Percentiles rank a stretch among this genome's conserved stretches.
These are phyloP conservation scores for Spathaspora sp. DNA, from an alignment of 805 yeast genomes.

Conservation along the genomic window DNA sequence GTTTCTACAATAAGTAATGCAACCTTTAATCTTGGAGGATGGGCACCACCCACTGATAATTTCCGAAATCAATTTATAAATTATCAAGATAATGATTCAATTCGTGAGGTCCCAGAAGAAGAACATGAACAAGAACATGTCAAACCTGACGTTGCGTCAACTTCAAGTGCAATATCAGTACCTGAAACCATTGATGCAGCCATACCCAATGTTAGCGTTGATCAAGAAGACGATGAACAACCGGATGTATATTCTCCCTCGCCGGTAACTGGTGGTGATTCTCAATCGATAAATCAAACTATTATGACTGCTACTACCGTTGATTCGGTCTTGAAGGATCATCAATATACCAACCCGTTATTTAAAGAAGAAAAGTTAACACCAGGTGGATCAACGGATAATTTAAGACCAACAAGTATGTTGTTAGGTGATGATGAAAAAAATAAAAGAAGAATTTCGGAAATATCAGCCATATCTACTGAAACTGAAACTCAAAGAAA, in stretches of 20 bases:
- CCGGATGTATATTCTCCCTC: constrained; percentile 1
- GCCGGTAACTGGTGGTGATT: not conserved
- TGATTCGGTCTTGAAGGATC: constrained; percentile 25
- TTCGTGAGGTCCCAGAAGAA: not conserved
- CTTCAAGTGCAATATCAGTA: constrained; percentile 28
- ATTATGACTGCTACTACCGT: constrained; percentile 8
- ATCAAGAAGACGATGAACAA: constrained; percentile 9
- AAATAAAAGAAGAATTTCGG: not conserved
- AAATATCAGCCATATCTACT: not conserved
- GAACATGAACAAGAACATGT: not conserved
- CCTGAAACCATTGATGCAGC: constrained; percentile 39
- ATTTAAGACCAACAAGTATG: constrained; percentile 16
- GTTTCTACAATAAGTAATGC: constrained; percentile 31
- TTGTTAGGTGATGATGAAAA: not conserved
- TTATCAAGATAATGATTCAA: constrained; percentile 38
- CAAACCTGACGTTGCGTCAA: constrained; percentile 1
- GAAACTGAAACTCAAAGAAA: not conserved
- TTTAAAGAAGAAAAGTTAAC: constrained; percentile 23
- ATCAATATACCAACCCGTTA: constrained; percentile 17
- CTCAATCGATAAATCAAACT: constrained; percentile 5
- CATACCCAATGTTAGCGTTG: constrained; percentile 29
- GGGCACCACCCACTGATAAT: constrained; percentile 57
- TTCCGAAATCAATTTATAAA: constrained; percentile 47
- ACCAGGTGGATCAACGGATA: constrained; percentile 16
- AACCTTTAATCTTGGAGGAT: constrained; percentile 46